Evolutionary conservation across 441 rosid species (phyloP).

Genomic region (Geranium incanum): DNA sequence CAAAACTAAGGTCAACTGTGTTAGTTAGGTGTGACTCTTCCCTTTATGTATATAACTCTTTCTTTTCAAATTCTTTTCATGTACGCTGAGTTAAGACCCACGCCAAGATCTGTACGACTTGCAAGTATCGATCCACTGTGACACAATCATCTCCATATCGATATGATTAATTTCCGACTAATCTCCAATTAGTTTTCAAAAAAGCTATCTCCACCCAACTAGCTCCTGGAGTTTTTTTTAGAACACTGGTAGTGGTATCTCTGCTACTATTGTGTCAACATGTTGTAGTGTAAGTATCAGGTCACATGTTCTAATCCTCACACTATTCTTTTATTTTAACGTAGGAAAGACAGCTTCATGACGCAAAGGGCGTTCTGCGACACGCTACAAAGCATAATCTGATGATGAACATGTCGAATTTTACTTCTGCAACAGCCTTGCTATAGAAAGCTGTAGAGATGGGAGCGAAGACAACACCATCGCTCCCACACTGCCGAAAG

Average conservation of each 20-base stretch:
- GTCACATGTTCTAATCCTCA: neutral
- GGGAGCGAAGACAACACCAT: slow-evolving; percentile 44
- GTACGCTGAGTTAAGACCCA: slow-evolving; percentile 33
- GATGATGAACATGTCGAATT: slow-evolving; percentile 28
- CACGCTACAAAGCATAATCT: slow-evolving; percentile 35
- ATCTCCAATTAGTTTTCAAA: too few species aligned
- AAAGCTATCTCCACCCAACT: too few species aligned
- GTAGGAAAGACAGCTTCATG: slow-evolving; percentile 56
- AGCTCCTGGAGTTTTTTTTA: too few species aligned
- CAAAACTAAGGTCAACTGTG: too few species aligned
- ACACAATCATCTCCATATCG: slow-evolving; percentile 52
- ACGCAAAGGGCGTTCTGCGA: slow-evolving; percentile 59
- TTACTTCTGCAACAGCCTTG: slow-evolving; percentile 50
- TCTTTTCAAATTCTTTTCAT: too few species aligned
- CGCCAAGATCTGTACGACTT: slow-evolving; percentile 48
- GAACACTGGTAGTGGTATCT: too few species aligned
- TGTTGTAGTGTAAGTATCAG: too few species aligned
- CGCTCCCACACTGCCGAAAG: slow-evolving; percentile 42
- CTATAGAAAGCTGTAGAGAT: slow-evolving; percentile 52
- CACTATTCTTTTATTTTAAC: neutral
- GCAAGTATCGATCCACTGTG: slow-evolving; percentile 56
- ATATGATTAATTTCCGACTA: too few species aligned
- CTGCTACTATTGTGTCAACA: too few species aligned
- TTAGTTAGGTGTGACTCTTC: too few species aligned
- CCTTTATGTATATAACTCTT: too few species aligned